phyloP scores from a whole-genome alignment of 306 rosid species.

The Quercus wislizeni region DNA sequence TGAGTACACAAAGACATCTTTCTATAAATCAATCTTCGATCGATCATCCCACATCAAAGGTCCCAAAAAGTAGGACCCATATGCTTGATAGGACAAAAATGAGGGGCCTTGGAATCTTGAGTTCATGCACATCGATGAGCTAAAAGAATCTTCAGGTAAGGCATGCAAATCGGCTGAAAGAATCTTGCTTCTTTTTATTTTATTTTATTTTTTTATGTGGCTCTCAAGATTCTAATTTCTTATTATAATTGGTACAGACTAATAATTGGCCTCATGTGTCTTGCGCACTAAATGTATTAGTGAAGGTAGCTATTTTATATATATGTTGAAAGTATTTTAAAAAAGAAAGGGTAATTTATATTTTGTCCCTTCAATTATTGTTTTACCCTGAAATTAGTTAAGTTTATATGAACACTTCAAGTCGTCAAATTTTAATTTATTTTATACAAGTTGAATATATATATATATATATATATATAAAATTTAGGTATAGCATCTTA shows the following conservation, averaged over 20 bases:
- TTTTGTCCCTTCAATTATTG: too few relatives aligned
- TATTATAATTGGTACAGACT: not conserved
- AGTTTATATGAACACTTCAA: too few relatives aligned
- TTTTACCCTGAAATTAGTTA: too few relatives aligned
- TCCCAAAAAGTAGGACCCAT: not conserved
- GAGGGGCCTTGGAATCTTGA: not conserved
- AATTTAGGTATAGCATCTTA: accelerated
- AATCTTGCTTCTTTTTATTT: not conserved
- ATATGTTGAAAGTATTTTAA: too few relatives aligned
- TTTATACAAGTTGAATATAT: too few relatives aligned
- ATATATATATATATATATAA: too few relatives aligned
- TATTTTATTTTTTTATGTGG: not conserved
- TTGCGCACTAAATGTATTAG: not conserved
- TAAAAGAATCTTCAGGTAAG: not conserved
- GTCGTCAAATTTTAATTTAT: too few relatives aligned
- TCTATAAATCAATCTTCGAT: not conserved
- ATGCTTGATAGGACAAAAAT: too few relatives aligned
- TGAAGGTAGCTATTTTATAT: not conserved
- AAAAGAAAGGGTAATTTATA: too few relatives aligned
- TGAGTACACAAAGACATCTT: too few relatives aligned
- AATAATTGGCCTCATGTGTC: not conserved
- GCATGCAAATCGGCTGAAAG: not conserved
- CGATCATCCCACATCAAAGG: not conserved
- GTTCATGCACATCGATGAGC: not conserved
- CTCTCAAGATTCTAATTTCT: not conserved